Evolutionary conservation across 2,329 filamentous ascomycete genomes (phyloP).

Genomic region (Aspergillus pseudoglaucus): DNA sequence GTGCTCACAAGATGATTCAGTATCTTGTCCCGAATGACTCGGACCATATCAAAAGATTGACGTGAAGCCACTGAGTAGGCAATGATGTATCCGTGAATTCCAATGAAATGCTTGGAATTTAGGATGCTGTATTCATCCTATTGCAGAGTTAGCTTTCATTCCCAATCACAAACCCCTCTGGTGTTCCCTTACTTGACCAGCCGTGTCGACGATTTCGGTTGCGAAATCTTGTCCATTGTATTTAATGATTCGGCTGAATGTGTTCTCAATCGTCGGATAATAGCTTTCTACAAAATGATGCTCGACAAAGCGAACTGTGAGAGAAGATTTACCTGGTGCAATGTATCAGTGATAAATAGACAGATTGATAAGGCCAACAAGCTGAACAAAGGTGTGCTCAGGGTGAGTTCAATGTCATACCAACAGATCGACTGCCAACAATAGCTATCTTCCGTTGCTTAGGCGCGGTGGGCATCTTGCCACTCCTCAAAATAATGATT

Average conservation of each 20-base stretch:
- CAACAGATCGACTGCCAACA: constrained; percentile 87
- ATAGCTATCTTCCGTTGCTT: constrained; percentile 96
- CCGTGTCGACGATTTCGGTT: constrained; percentile 97
- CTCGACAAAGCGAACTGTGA: constrained; percentile 95
- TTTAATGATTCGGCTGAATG: constrained; percentile 91
- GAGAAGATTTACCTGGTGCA: constrained; percentile 79
- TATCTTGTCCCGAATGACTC: constrained; percentile 94
- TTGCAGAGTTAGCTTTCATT: constrained; percentile 11
- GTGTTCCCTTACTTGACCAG: constrained; percentile 65
- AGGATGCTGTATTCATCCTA: constrained; percentile 98
- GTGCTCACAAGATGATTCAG: constrained; percentile 77
- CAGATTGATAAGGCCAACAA: constrained; percentile 2
- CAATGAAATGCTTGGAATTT: constrained; percentile 98
- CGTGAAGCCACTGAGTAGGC: constrained; percentile 95
- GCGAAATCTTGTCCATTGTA: constrained; percentile 88
- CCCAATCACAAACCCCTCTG: background rate
- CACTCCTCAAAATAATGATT: constrained; percentile 1
- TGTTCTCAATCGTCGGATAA: constrained; percentile 98
- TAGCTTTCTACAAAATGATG: constrained; percentile 98
- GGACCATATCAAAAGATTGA: constrained; percentile 95
- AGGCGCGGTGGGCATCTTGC: constrained; percentile 59
- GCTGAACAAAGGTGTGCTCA: background rate
- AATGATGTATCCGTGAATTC: constrained; percentile 97
- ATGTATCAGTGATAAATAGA: constrained; percentile 6
- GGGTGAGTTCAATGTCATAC: constrained; percentile 41